These are phyloP conservation scores for Raffaelea ambrosiae DNA, from an alignment of 2,329 filamentous ascomycete species.

Conservation along the genomic window DNA sequence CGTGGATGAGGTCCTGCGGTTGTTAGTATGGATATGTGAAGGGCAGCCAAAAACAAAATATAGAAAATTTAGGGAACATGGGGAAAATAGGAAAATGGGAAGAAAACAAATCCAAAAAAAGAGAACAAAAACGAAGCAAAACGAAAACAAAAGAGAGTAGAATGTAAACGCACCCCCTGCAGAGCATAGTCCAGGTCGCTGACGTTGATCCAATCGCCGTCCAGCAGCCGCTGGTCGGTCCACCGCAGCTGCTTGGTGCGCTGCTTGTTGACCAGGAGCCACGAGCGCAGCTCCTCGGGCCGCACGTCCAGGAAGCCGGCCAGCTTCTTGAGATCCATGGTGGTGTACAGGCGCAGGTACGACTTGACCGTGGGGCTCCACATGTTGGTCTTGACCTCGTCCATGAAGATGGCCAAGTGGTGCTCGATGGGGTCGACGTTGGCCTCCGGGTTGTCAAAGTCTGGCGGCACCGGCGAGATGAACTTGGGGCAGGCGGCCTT, in stretches of 20 bases:
- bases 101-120: too few relatives aligned
- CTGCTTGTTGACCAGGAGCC: slow-evolving; percentile 97
- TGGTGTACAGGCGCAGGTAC: slow-evolving; percentile 97
- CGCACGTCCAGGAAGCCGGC: slow-evolving; percentile 95
- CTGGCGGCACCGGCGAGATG: slow-evolving; percentile 92
- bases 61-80: background rate
- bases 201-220: slow-evolving; percentile 86
- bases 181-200: slow-evolving; percentile 96
- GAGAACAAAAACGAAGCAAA: background rate
- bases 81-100: background rate
- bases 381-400: slow-evolving; percentile 99
- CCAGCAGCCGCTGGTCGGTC: slow-evolving; percentile 80
- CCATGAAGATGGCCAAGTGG: slow-evolving; percentile 97
- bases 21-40: slow-evolving; percentile 14
- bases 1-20: slow-evolving; percentile 83
- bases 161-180: slow-evolving; percentile 64
- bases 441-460: slow-evolving; percentile 93
- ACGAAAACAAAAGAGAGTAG: slow-evolving; percentile 1
- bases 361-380: slow-evolving; percentile 96
- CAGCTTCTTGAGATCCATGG: slow-evolving; percentile 98
- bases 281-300: slow-evolving; percentile 89
- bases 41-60: background rate
- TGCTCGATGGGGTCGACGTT: slow-evolving; percentile 98
- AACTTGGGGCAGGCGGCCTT: slow-evolving; percentile 97
- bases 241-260: slow-evolving; percentile 93